These are phyloP conservation scores for Cyclocybe aegerita DNA, from an alignment of 768 basidiomycete genomes.

Conservation along the genomic window DNA sequence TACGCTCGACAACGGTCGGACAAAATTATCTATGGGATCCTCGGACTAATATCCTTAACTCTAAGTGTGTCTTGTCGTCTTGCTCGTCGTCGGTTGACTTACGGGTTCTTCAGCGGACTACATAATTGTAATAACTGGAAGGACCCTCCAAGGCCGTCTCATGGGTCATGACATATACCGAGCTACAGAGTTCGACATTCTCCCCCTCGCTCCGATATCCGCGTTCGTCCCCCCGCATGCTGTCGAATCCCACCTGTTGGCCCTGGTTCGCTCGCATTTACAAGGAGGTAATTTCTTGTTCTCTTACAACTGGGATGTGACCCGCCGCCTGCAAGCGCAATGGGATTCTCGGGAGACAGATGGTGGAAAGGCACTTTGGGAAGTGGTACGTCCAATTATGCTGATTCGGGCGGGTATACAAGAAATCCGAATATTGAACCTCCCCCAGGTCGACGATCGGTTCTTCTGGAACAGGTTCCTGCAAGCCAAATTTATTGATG, in stretches of 20 bases:
- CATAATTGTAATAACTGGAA: slow-evolving; percentile 82
- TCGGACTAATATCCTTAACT: slow-evolving; percentile 75
- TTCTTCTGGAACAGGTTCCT: slow-evolving; percentile 95
- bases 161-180: slow-evolving; percentile 87
- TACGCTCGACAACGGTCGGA: slow-evolving; percentile 55
- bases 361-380: slow-evolving; percentile 64
- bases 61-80: slow-evolving; percentile 50
- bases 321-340: slow-evolving; percentile 83
- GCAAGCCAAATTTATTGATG: slow-evolving; percentile 59
- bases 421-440: neutral
- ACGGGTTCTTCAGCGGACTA: slow-evolving; percentile 75
- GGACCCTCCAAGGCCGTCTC: slow-evolving; percentile 74
- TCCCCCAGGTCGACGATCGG: slow-evolving; percentile 78
- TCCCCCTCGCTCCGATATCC: slow-evolving; percentile 76
- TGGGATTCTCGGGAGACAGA: slow-evolving; percentile 55
- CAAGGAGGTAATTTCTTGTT: slow-evolving; percentile 81
- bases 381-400: slow-evolving; percentile 55
- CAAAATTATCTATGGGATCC: slow-evolving; percentile 72
- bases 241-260: slow-evolving; percentile 85
- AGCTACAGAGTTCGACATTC: slow-evolving; percentile 87
- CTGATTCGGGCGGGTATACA: neutral
- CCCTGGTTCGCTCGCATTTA: slow-evolving; percentile 84
- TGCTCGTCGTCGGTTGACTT: neutral
- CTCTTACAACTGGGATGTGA: slow-evolving; percentile 89
- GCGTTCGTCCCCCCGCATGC: slow-evolving; percentile 72